Percentiles rank a stretch among this genome's conserved stretches.
Evolutionary conservation across 352 stramenopile species (phyloP).

Genomic region (Globisporangium spinosum): DNA sequence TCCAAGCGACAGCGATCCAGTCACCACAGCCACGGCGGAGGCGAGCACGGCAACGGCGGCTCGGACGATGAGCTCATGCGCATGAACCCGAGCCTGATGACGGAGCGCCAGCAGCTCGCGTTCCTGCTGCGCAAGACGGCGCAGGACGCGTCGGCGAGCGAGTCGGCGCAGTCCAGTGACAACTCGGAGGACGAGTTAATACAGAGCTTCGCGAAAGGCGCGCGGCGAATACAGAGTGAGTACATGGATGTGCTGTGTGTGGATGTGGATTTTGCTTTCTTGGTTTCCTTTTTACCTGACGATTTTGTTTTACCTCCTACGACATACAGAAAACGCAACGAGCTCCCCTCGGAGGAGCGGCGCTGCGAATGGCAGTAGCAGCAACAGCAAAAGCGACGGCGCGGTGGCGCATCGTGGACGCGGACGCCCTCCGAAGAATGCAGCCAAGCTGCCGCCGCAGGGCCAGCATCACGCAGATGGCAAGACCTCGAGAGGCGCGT

Average conservation of each 20-base stretch:
- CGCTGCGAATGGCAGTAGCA: conserved; percentile 5
- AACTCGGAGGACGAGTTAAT: conserved; percentile 30
- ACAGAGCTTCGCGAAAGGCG: conserved; percentile 9
- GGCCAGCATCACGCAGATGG: not conserved
- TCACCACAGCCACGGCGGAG: not conserved
- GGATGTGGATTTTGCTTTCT: not conserved
- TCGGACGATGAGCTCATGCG: conserved; percentile 18
- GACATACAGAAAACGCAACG: conserved; percentile 5
- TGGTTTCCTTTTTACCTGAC: conserved; percentile 2
- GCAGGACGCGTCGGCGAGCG: conserved; percentile 35
- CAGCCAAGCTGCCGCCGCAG: conserved; percentile 28
- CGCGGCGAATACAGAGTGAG: conserved; percentile 16
- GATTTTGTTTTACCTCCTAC: not conserved
- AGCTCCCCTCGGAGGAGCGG: conserved; percentile 28
- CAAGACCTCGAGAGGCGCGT: not conserved
- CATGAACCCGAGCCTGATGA: conserved; percentile 71
- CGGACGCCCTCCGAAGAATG: conserved; percentile 41
- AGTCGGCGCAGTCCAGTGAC: conserved; percentile 24
- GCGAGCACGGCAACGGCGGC: not conserved
- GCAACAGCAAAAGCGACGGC: conserved; percentile 17
- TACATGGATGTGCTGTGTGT: not conserved
- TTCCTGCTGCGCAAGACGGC: conserved; percentile 78
- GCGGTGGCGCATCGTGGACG: conserved; percentile 37
- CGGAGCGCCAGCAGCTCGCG: conserved; percentile 77
- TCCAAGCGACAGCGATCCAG: conserved; percentile 18